Conservation (phyloP, 2,329 filamentous ascomycete genomes). For the Metarhizium sp. region DNA sequence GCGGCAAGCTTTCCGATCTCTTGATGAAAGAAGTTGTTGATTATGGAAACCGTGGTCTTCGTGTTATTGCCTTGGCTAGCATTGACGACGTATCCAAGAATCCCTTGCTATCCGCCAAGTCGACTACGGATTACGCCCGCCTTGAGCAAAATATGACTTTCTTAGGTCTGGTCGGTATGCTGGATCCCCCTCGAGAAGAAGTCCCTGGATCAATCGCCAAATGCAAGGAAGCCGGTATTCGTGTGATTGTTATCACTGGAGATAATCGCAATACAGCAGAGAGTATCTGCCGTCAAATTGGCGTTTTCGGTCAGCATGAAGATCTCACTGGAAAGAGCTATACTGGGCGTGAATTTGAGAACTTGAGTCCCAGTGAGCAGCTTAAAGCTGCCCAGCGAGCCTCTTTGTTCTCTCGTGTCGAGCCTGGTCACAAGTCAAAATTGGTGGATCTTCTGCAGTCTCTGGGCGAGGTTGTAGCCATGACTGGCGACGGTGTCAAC, state of each 20-base stretch:
- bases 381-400: slow-evolving; percentile 75
- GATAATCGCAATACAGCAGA: slow-evolving; percentile 98
- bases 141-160: slow-evolving; percentile 93
- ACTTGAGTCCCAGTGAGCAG: slow-evolving; percentile 68
- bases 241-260: slow-evolving; percentile 95
- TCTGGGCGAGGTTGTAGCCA: slow-evolving; percentile 88
- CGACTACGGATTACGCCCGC: slow-evolving; percentile 72
- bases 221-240: slow-evolving; percentile 88
- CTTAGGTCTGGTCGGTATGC: slow-evolving; percentile 88
- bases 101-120: slow-evolving; percentile 67
- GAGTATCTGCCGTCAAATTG: slow-evolving; percentile 95
- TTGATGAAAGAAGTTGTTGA: slow-evolving; percentile 74
- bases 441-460: slow-evolving; percentile 94
- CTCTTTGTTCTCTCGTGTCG: slow-evolving; percentile 90
- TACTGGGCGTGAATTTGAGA: slow-evolving; percentile 91
- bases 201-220: slow-evolving; percentile 77
- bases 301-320: slow-evolving; percentile 76
- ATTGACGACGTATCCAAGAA: slow-evolving; percentile 66
- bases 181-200: slow-evolving; percentile 91
- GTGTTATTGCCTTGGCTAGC: slow-evolving; percentile 87
- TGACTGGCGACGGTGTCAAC: slow-evolving; percentile 98
- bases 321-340: slow-evolving; percentile 86
- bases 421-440: slow-evolving; percentile 94
- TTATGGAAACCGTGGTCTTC: slow-evolving; percentile 86
- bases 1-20: slow-evolving; percentile 57